Conservation (phyloP, 306 rosid species). For the Vigna trinervia region DNA sequence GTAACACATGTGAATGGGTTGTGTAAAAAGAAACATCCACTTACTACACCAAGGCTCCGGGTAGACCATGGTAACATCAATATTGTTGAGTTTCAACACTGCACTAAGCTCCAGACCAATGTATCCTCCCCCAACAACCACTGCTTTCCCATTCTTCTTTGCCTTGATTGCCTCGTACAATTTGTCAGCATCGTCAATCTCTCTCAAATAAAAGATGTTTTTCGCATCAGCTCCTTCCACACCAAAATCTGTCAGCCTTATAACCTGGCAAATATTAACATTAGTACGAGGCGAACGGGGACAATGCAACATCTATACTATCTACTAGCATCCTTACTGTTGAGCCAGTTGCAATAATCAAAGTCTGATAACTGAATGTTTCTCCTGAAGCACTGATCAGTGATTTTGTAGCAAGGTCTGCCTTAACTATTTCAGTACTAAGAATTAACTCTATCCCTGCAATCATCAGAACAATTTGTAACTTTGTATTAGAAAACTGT, state of each 20-base stretch:
- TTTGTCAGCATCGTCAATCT: slow-evolving; percentile 89
- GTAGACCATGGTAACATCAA: slow-evolving; percentile 90
- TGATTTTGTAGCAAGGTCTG: slow-evolving; percentile 73
- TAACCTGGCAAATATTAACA: slow-evolving; percentile 60
- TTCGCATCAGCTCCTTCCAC: slow-evolving; percentile 97
- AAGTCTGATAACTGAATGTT: slow-evolving; percentile 68
- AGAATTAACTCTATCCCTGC: slow-evolving; percentile 90
- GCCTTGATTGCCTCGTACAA: slow-evolving; percentile 71
- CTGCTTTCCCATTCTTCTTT: slow-evolving; percentile 87
- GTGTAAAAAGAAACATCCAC: slow-evolving; percentile 49
- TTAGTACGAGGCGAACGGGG: slow-evolving; percentile 12
- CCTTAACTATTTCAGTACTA: slow-evolving; percentile 84
- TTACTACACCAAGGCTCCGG: slow-evolving; percentile 99
- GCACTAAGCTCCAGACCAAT: slow-evolving; percentile 97
- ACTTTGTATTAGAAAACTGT: slow-evolving; percentile 39
- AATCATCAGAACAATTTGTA: slow-evolving; percentile 43
- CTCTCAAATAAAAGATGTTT: slow-evolving; percentile 93
- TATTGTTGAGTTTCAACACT: slow-evolving; percentile 72
- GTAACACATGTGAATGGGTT: slow-evolving; percentile 1
- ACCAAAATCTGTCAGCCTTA: slow-evolving; percentile 83
- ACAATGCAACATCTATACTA: slow-evolving; percentile 34
- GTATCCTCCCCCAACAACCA: slow-evolving; percentile 97
- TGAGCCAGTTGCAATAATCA: slow-evolving; percentile 94
- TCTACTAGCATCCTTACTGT: slow-evolving; percentile 58
- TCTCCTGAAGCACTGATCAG: slow-evolving; percentile 75